A percentile compares a stretch with the other conserved stretches of the same genome.
Evolutionary conservation across 306 rosid species (phyloP).

Genomic region (Coriaria nepalensis): DNA sequence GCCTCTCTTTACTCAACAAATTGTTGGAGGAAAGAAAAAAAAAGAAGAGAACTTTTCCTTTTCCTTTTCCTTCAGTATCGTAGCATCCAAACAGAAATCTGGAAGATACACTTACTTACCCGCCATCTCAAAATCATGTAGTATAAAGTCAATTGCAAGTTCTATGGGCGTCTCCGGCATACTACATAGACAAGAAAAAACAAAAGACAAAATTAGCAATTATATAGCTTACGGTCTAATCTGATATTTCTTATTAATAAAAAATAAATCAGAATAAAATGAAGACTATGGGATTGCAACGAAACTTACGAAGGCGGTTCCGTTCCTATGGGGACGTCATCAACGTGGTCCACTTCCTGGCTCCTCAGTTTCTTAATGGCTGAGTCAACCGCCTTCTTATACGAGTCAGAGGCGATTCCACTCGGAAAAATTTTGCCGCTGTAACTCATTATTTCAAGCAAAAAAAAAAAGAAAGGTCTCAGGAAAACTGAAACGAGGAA

Average conservation of each 20-base stretch:
- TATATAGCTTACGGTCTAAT: too few species aligned
- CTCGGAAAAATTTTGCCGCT: constrained; percentile 80
- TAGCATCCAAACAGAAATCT: constrained; percentile 8
- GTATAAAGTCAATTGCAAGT: constrained; percentile 73
- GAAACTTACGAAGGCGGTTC: constrained; percentile 42
- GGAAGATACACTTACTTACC: constrained; percentile 32
- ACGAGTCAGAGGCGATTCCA: constrained; percentile 74
- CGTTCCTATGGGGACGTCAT: constrained; percentile 20
- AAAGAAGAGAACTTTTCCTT: too few species aligned
- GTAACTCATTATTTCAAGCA: constrained; percentile 9
- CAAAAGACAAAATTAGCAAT: not conserved
- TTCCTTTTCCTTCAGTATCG: not conserved
- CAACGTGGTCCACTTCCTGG: constrained; percentile 27
- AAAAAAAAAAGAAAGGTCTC: constrained; percentile 5
- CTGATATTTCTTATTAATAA: too few species aligned
- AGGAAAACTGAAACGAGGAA: not conserved
- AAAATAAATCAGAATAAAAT: not conserved
- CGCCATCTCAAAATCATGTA: constrained; percentile 98
- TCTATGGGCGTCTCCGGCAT: constrained; percentile 65
- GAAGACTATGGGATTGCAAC: not conserved
- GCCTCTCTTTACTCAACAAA: too few species aligned
- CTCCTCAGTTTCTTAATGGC: constrained; percentile 53
- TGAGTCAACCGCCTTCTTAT: constrained; percentile 83
- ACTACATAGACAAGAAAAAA: constrained; percentile 19
- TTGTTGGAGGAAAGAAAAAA: too few species aligned